Base-by-base conservation (phyloP, 148 eudicot genomes). In the Rheum nobile region DNA sequence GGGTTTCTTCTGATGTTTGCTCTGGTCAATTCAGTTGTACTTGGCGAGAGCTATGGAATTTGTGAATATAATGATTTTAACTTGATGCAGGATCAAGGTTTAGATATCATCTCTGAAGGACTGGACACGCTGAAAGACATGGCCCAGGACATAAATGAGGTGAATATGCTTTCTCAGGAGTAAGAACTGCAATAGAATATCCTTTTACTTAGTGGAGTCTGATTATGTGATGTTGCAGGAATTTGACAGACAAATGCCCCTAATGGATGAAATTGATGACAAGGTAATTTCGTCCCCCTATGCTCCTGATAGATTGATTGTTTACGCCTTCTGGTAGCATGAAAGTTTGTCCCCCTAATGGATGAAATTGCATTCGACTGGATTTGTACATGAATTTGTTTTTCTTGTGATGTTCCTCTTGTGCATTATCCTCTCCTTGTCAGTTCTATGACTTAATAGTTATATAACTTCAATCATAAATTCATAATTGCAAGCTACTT, bases 101-200 rank as follows among this genome's bases (percentile, higher is more conserved):
- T 87, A 75, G 89, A 84, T 78, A 78, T 77, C 29, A 89, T 89
- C 61, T 79, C 88, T 59, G 91, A 89, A 76, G 89, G 91, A 43
- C 72, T 87, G 75, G 86, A 83, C 76, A 87, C 89, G 4, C 68
- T 89, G 79, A 89, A 89, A 79, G 83, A 83, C 55, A 82, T 87
- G 91, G 84, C 89, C 41, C 73, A 61, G 38, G 89, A 85, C 73
- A 73, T 89, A 78, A 84, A 87, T 71, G 94, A 89, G 91, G 91
- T 87, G 67, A 79, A 74, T 34, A 50, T 74, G 14, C 8, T 1
- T 34, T 46, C 52, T 46, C 19, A 46, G 52, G 52, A 46, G 52
- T 46, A 46, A 10, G 14, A 17, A 13, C 19, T 46, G 19, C 52
- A 46, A 46, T 3, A 3, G 14, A 46, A n/a, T 10, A 50, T 8